Conservation (phyloP, 169 alveolate species). For the Toxoplasma gondii region DNA sequence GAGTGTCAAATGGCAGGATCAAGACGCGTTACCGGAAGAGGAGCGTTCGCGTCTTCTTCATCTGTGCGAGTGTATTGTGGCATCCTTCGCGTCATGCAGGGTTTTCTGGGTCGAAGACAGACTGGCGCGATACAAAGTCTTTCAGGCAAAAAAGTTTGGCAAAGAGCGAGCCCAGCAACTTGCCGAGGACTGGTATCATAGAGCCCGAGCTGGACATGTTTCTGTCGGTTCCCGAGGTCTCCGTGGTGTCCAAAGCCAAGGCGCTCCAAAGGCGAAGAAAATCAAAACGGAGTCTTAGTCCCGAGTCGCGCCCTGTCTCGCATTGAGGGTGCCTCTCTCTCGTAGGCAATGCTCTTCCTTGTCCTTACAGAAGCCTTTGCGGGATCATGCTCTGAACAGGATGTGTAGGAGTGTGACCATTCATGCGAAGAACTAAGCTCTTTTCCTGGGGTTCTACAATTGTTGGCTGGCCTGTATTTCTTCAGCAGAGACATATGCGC, state of each 20-base stretch:
- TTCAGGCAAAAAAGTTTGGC: slow-evolving; percentile 68
- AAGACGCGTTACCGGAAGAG: background rate
- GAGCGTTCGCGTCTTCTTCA: too few species aligned
- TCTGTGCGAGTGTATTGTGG: background rate
- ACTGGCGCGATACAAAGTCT: slow-evolving; percentile 64
- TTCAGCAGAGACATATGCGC: too few species aligned
- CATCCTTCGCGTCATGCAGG: background rate
- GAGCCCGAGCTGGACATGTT: slow-evolving; percentile 65
- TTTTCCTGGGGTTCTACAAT: too few species aligned
- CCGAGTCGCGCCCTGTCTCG: background rate
- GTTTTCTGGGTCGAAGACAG: slow-evolving; percentile 69
- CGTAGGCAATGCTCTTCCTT: too few species aligned
- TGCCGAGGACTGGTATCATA: slow-evolving; percentile 67
- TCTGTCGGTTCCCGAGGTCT: slow-evolving; percentile 59
- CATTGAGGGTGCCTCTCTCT: too few species aligned
- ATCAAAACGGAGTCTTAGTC: background rate
- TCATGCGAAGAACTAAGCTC: too few species aligned
- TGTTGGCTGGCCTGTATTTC: too few species aligned
- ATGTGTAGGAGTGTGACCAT: too few species aligned
- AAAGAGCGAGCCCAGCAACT: slow-evolving; percentile 70
- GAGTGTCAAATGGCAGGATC: background rate
- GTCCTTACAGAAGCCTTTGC: too few species aligned
- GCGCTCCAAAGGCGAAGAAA: slow-evolving; percentile 14
- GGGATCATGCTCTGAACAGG: too few species aligned
- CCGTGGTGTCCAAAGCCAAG: slow-evolving; percentile 31